Base-by-base conservation (phyloP, 1,284 basidiomycete species). In the Cryptococcus wingfieldii region DNA sequence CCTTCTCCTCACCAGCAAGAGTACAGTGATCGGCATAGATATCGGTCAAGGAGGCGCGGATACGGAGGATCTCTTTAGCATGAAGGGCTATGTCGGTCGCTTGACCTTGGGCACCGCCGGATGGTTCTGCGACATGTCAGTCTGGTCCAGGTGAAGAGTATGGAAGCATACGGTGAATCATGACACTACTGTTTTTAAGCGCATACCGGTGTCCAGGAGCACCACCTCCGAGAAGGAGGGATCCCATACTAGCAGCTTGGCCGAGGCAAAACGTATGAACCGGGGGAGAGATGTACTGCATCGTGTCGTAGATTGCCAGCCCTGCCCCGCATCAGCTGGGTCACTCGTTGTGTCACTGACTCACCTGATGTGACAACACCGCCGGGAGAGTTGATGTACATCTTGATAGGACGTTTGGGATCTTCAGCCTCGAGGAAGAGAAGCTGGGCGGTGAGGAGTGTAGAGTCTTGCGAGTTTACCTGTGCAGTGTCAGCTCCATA, bases 191-290 rank as follows among this genome's bases (percentile, higher is more conserved):
- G 70, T 96, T 89, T 10, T 90, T 90, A 48, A 96, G 82, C 62
- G 88, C 88, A 69, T 90, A 91, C 38, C 92, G 82, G 74, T 92
- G 90, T 19, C 91, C 92, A 62, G 81, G 84, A 77, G 88, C 89
- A 38, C 87, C 90, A 50, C 89, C 90, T 5, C 89, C 88, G 6
- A 95, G 82, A 18, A 95, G 82, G 49, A 96, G 80, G 47, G 89
- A 92, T 3, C 90, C 92, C 93, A 96, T 96, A 42, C 88, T 90
- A 58, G 89, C 90, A 19, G 93, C 92, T 75, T 93, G 86, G 12
- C 92, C 92, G 51, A 95, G 82, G 70, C 91, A 92, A 77, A 94
- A 95, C 0, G 93, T 96, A 73, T 95, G 91, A 62, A 96, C 92
- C 1, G 91, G 90, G 47, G 89, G 86, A 16, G 89, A 88, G 61